phyloP scores from a whole-genome alignment of 148 eudicot genomes.

The Pouteria glomerata region DNA sequence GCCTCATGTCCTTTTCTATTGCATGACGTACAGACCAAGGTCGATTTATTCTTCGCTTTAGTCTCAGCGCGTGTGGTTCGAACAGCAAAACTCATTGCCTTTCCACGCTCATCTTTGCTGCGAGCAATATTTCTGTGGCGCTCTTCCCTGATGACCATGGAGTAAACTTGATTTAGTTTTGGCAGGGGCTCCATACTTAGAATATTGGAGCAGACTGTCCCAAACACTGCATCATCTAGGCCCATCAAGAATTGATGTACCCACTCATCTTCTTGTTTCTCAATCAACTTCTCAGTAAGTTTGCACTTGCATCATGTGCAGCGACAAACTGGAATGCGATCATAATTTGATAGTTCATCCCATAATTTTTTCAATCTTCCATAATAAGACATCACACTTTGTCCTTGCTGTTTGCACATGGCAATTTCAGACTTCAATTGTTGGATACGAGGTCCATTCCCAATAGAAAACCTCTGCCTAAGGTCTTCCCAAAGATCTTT shows the following conservation, averaged over 20 bases:
- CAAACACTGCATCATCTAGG: not conserved
- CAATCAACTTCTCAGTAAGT: not conserved
- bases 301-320: not conserved
- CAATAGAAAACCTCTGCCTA: not conserved
- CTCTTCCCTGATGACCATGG: not conserved
- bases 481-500: not conserved
- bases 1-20: not conserved
- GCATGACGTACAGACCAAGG: not conserved
- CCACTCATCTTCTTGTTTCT: not conserved
- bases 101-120: not conserved
- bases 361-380: not conserved
- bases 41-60: not conserved
- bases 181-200: conserved; percentile 3
- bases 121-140: not conserved
- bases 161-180: not conserved
- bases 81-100: not conserved
- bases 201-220: not conserved
- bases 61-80: too few relatives aligned
- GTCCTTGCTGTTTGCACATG: not conserved
- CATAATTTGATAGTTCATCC: not conserved
- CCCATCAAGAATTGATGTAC: too few relatives aligned
- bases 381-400: not conserved
- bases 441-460: not conserved
- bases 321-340: not conserved
- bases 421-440: too few relatives aligned